Evolutionary conservation across 2,329 filamentous ascomycete species (phyloP).

Genomic region (Xylariaceae sp.): DNA sequence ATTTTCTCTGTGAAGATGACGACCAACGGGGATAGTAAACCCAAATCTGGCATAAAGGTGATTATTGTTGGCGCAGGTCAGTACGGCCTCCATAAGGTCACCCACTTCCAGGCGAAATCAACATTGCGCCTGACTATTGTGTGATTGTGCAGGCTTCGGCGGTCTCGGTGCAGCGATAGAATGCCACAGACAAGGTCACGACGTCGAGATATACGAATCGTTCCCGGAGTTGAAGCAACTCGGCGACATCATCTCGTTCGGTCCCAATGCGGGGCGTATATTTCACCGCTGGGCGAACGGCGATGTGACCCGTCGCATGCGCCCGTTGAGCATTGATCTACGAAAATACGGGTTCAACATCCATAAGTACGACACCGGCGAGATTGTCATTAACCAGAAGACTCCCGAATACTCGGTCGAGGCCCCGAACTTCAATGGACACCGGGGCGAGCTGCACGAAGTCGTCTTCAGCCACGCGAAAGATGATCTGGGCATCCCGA

Average conservation of each 20-base stretch:
- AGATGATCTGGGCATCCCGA: slow-evolving; percentile 50
- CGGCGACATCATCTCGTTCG: slow-evolving; percentile 60
- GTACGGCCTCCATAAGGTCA: neutral
- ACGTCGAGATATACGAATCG: slow-evolving; percentile 53
- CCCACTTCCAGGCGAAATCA: neutral
- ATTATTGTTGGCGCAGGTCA: slow-evolving; percentile 44
- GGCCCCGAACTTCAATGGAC: slow-evolving; percentile 55
- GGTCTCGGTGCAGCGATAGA: slow-evolving; percentile 61
- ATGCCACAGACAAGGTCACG: slow-evolving; percentile 57
- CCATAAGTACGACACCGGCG: slow-evolving; percentile 56
- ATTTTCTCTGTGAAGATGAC: slow-evolving; percentile 15
- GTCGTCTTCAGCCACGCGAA: slow-evolving; percentile 55
- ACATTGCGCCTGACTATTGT: neutral
- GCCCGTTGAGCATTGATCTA: slow-evolving; percentile 48
- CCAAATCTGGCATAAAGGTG: slow-evolving; percentile 47
- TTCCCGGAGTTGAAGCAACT: slow-evolving; percentile 54
- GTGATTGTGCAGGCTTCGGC: slow-evolving; percentile 44
- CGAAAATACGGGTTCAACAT: slow-evolving; percentile 54
- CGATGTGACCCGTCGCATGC: slow-evolving; percentile 41
- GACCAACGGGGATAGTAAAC: slow-evolving; percentile 12
- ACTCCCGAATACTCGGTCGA: slow-evolving; percentile 39
- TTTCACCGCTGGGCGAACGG: slow-evolving; percentile 54
- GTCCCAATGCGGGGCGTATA: slow-evolving; percentile 57
- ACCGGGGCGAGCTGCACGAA: slow-evolving; percentile 56
- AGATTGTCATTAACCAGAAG: slow-evolving; percentile 54